A percentile compares a stretch with the other conserved stretches of the same genome.
These are phyloP conservation scores for Heterobasidion parviporum DNA, from an alignment of 1,284 basidiomycete genomes.

Conservation along the genomic window DNA sequence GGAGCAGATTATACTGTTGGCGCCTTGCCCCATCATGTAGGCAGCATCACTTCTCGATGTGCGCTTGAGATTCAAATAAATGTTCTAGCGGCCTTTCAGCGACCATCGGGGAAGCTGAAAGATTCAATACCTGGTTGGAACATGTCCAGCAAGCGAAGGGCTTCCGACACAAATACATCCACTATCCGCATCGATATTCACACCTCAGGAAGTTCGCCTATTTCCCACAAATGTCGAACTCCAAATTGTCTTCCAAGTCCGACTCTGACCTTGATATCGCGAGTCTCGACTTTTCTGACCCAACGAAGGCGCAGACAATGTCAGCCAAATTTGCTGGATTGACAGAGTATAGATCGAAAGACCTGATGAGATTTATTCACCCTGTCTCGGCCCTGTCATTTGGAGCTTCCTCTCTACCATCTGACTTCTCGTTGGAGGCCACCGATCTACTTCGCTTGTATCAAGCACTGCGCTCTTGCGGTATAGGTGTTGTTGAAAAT, in stretches of 20 bases:
- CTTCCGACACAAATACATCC: constrained; percentile 48
- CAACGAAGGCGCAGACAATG: not conserved
- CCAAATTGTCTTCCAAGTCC: constrained; percentile 8
- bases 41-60: constrained; percentile 11
- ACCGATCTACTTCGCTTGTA: constrained; percentile 46
- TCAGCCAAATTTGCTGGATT: constrained; percentile 30
- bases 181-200: constrained; percentile 62
- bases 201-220: constrained; percentile 64
- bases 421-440: constrained; percentile 56
- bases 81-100: constrained; percentile 54
- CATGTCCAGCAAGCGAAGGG: constrained; percentile 52
- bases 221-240: constrained; percentile 18
- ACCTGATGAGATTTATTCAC: constrained; percentile 46
- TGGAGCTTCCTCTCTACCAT: constrained; percentile 40
- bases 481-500: constrained; percentile 16
- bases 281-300: too few relatives aligned
- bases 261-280: not conserved
- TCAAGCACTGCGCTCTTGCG: constrained; percentile 26
- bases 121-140: constrained; percentile 57
- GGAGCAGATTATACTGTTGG: constrained; percentile 60
- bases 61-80: not conserved
- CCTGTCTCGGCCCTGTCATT: constrained; percentile 49
- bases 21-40: constrained; percentile 63
- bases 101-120: constrained; percentile 55
- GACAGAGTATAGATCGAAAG: constrained; percentile 23